Percentiles rank a stretch among this genome's conserved stretches.
phyloP scores from a whole-genome alignment of 2,329 filamentous ascomycete genomes.

The Penicillium verrucosum region DNA sequence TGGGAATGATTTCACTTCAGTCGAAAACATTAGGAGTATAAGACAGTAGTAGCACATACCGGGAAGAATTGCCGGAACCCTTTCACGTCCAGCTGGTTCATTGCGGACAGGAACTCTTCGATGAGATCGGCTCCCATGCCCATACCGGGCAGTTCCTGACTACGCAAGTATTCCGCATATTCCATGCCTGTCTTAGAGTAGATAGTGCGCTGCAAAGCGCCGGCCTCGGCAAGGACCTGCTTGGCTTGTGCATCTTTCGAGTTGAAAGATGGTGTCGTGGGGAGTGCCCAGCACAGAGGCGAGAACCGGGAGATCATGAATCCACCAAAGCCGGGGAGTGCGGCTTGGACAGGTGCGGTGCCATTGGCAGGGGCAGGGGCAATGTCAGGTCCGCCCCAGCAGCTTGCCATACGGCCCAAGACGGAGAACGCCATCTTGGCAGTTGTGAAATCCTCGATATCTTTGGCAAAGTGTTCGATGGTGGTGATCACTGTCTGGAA shows the following conservation, averaged over 20 bases:
- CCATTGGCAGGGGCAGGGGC: constrained; percentile 42
- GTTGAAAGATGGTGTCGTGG: constrained; percentile 74
- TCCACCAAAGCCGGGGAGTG: constrained; percentile 80
- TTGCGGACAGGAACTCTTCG: constrained; percentile 46
- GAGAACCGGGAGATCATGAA: constrained; percentile 91
- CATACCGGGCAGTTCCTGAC: constrained; percentile 46
- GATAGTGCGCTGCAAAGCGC: constrained; percentile 80
- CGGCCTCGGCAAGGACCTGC: constrained; percentile 84
- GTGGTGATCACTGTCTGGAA: constrained; percentile 86
- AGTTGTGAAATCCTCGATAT: constrained; percentile 64
- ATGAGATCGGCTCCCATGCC: constrained; percentile 48
- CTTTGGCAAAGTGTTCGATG: constrained; percentile 78
- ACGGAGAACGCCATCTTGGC: constrained; percentile 77
- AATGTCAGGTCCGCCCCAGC: constrained; percentile 86
- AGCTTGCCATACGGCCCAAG: constrained; percentile 74
- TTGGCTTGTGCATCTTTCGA: constrained; percentile 84
- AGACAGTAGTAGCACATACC: constrained; percentile 25
- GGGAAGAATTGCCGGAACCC: constrained; percentile 50
- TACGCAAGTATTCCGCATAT: constrained; percentile 60
- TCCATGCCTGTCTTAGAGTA: constrained; percentile 83
- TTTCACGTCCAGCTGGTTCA: constrained; percentile 45
- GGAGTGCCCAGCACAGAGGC: constrained; percentile 82
- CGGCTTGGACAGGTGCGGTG: constrained; percentile 37
- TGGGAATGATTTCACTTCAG: background rate
- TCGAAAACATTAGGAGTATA: background rate